Base-by-base conservation (phyloP, 495 filamentous ascomycete species). In the Trichoderma gamsii region DNA sequence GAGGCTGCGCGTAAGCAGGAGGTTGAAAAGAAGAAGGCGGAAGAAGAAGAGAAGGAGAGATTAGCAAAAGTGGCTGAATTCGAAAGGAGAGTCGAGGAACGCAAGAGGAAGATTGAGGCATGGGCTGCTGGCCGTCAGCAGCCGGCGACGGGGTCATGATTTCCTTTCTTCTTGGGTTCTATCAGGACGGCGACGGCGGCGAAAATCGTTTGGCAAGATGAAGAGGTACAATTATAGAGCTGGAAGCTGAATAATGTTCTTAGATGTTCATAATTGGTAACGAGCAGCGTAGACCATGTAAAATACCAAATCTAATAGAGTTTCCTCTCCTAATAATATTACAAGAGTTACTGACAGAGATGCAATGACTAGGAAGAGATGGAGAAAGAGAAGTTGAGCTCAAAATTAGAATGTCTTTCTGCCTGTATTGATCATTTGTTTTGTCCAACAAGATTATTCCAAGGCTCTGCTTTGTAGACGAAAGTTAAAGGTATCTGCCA, bases 1-100 rank as follows among this genome's bases (percentile, higher is more conserved):
- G 94, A 98, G 81, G 77, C 81, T 49, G 80, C 79, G 41, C 82
- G 93, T 68, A 89, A 88, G 76, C 80, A 80, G 69, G 83, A 79
- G 69, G 91, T 93, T 80, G 76, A 76, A 66, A 75, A 79, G 64
- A 79, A 84, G 69, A 82, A 83, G 71, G 72, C 81, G 67, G 81
- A 84, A 71, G 83, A 81, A 46, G 82, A 84, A 69, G 83, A 84
- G 75, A 81, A 84, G 70, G 81, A 83, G 78, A 72, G 76, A 63
- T 25, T 68, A 29, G 80, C 78, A 69, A 77, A 81, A 73, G 76
- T 86, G 38, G 79, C 72, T n/a, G 83, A 81, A 69, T 79, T 85
- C 67, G 83, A 86, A 75, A 72, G 75, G 70, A 78, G 78, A 69
- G 49, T 83, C 41, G 73, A 77, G 71, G 79, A 79, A 70, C 70